Evolutionary conservation across 441 rosid species (phyloP).

Genomic region (Adansonia grandidieri): DNA sequence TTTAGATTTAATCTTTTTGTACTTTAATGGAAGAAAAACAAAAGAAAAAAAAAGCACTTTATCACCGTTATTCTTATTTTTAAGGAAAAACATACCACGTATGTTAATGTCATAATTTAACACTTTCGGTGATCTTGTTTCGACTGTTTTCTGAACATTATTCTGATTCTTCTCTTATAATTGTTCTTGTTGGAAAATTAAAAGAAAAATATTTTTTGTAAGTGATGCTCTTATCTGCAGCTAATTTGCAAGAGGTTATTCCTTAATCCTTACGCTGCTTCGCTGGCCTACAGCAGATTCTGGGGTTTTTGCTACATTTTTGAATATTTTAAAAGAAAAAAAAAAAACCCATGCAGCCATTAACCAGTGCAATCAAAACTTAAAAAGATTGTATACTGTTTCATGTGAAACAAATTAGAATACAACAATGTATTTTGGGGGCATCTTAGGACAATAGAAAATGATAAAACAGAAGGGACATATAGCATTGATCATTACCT

Average conservation of each 20-base stretch:
- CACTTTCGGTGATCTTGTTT: constrained; percentile 38
- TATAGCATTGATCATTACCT: constrained; percentile 1
- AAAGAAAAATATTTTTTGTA: not conserved
- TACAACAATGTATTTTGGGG: constrained; percentile 22
- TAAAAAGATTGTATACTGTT: constrained; percentile 3
- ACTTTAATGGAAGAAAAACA: no score
- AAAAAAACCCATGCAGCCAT: not conserved
- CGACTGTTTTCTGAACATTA: constrained; percentile 19
- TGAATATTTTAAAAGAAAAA: not conserved
- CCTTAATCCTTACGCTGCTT: constrained; percentile 34
- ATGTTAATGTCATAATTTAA: no score
- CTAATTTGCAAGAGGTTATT: constrained; percentile 26
- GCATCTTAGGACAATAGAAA: constrained; percentile 36
- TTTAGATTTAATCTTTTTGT: no score
- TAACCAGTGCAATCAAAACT: constrained; percentile 12
- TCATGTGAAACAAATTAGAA: constrained; percentile 30
- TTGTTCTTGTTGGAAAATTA: constrained; percentile 17
- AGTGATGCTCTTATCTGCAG: constrained; percentile 17
- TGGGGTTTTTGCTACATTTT: constrained; percentile 20
- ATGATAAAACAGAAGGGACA: constrained; percentile 28
- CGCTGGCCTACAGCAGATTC: constrained; percentile 36
- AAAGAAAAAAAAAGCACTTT: no score
- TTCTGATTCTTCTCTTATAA: constrained; percentile 42
- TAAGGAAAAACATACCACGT: no score
- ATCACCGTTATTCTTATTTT: no score